Percentiles rank a stretch among this genome's conserved stretches.
These are phyloP conservation scores for Cyberlindnera suaveolens DNA, from an alignment of 805 yeast genomes.

Conservation along the genomic window DNA sequence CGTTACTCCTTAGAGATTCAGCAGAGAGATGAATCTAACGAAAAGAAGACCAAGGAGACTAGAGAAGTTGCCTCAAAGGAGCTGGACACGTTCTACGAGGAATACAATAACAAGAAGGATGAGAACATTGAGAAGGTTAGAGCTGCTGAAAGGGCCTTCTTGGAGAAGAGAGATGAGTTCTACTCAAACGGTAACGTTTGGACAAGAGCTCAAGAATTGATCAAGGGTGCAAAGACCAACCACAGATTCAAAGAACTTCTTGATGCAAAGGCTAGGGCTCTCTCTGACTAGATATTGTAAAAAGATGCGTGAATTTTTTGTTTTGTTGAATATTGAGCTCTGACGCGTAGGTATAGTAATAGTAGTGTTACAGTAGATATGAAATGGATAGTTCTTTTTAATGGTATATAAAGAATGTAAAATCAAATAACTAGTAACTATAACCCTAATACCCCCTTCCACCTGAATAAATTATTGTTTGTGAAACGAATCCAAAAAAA, in stretches of 20 bases:
- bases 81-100: constrained; percentile 88
- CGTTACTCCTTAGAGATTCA: constrained; percentile 73
- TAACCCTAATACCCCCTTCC: not conserved
- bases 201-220: constrained; percentile 58
- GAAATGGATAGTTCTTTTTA: not conserved
- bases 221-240: constrained; percentile 28
- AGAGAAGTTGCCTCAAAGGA: constrained; percentile 73
- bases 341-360: no score
- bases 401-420: not conserved
- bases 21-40: constrained; percentile 70
- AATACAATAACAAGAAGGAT: constrained; percentile 80
- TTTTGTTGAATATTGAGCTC: not conserved
- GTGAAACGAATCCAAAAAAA: not conserved
- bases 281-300: constrained; percentile 5
- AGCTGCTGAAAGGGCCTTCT: constrained; percentile 63
- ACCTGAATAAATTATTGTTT: not conserved
- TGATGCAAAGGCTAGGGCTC: constrained; percentile 22
- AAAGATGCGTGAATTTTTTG: not conserved
- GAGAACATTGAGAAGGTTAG: constrained; percentile 55
- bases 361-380: no score
- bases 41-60: constrained; percentile 56
- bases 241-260: constrained; percentile 25
- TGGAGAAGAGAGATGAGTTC: constrained; percentile 69
- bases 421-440: not conserved
- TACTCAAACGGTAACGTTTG: constrained; percentile 77